These are phyloP conservation scores for Penicillium riverlandense DNA, from an alignment of 495 filamentous ascomycete genomes.

Conservation along the genomic window DNA sequence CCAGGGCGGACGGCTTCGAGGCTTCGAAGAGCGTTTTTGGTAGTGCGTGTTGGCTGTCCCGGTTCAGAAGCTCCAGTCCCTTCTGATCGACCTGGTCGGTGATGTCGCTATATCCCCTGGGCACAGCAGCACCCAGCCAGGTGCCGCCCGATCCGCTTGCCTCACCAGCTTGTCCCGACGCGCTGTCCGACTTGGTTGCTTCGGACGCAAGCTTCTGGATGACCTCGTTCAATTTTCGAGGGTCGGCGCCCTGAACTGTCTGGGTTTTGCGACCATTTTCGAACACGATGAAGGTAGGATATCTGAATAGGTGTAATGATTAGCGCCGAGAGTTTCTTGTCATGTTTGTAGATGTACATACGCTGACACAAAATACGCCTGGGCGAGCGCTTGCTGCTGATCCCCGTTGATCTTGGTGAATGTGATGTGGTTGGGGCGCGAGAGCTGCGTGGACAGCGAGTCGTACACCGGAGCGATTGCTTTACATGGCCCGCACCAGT, in stretches of 20 bases:
- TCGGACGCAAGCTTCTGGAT: slow-evolving; percentile 68
- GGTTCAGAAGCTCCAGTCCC: slow-evolving; percentile 81
- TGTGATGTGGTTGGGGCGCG: slow-evolving; percentile 63
- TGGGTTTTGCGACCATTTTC: slow-evolving; percentile 59
- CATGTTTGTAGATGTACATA: slow-evolving; percentile 23
- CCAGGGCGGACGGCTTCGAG: slow-evolving; percentile 58
- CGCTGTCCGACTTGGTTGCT: slow-evolving; percentile 48
- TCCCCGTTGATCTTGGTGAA: slow-evolving; percentile 88
- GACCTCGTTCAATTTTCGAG: slow-evolving; percentile 55
- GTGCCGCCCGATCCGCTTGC: slow-evolving; percentile 33
- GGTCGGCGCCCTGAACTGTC: slow-evolving; percentile 68
- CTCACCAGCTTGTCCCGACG: slow-evolving; percentile 35
- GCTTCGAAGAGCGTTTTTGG: slow-evolving; percentile 66
- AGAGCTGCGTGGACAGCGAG: slow-evolving; percentile 63
- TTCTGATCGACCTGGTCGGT: slow-evolving; percentile 71
- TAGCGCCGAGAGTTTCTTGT: neutral
- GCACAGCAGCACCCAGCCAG: slow-evolving; percentile 70
- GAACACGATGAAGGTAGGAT: slow-evolving; percentile 88
- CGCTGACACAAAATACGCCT: slow-evolving; percentile 65
- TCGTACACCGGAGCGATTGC: slow-evolving; percentile 79
- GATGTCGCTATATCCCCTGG: slow-evolving; percentile 76
- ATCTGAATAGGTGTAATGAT: slow-evolving; percentile 4
- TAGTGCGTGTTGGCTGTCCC: slow-evolving; percentile 59
- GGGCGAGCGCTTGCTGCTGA: slow-evolving; percentile 62
- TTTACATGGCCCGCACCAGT: slow-evolving; percentile 83